Conservation (phyloP, 768 basidiomycete genomes). For the Lentinula guzmanii region DNA sequence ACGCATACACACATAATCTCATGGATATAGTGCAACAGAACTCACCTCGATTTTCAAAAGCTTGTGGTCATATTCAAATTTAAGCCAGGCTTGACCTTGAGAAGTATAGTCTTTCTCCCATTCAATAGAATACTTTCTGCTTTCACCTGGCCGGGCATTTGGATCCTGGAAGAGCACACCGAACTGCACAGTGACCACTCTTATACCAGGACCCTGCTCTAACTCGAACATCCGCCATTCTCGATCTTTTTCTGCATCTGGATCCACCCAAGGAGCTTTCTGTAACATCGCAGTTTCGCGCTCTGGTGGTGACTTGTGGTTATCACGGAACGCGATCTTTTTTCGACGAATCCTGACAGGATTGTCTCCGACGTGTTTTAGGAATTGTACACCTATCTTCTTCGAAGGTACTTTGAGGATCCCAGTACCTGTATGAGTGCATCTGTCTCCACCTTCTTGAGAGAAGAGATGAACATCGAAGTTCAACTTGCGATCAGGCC, state of each 20-base stretch:
- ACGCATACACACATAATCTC: background rate
- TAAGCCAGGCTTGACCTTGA: conserved; percentile 44
- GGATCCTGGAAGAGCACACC: conserved; percentile 45
- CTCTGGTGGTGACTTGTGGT: conserved; percentile 9
- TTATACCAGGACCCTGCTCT: conserved; percentile 32
- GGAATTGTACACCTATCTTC: conserved; percentile 38
- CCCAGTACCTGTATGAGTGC: conserved; percentile 52
- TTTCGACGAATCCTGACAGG: conserved; percentile 36
- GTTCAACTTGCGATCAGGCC: conserved; percentile 40
- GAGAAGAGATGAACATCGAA: conserved; percentile 54
- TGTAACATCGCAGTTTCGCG: conserved; percentile 29
- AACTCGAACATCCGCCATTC: conserved; percentile 36
- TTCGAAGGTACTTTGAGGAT: conserved; percentile 31
- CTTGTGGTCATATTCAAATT: conserved; percentile 67
- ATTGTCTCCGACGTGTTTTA: conserved; percentile 30
- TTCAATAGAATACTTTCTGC: conserved; percentile 57
- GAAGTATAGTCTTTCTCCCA: conserved; percentile 50
- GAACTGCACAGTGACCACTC: conserved; percentile 61
- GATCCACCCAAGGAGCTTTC: conserved; percentile 52
- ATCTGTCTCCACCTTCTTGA: conserved; percentile 30
- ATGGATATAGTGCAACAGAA: background rate
- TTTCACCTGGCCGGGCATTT: conserved; percentile 18
- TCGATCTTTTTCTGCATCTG: conserved; percentile 47
- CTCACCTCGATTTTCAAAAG: conserved; percentile 55
- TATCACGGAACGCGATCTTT: conserved; percentile 30